phyloP scores from a whole-genome alignment of 2,329 filamentous ascomycete genomes.

The Elsinoe australis region DNA sequence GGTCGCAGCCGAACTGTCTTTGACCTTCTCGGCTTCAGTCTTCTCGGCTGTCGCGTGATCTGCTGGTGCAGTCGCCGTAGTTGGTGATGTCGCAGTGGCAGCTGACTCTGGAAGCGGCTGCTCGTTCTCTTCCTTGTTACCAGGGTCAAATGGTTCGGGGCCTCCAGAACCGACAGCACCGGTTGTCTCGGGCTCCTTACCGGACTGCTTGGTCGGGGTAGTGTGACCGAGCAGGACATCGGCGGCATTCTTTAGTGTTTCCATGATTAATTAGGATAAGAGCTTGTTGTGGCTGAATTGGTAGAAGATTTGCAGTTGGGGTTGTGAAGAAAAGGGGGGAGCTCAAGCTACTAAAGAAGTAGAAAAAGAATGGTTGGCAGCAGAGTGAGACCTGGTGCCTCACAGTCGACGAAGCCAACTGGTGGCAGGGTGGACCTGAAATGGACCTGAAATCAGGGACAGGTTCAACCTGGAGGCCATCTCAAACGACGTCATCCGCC shows the following conservation, averaged over 20 bases:
- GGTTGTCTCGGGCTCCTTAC: conserved; percentile 14
- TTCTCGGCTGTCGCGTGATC: conserved; percentile 9
- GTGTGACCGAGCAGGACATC: conserved; percentile 16
- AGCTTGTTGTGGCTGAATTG: conserved; percentile 1
- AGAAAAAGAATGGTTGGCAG: conserved; percentile 2
- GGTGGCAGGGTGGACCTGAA: too few species aligned
- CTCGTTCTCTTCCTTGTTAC: conserved; percentile 16
- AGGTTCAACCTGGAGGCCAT: conserved; percentile 5
- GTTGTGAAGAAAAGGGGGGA: conserved; percentile 6
- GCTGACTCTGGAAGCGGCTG: background rate
- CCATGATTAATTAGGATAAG: conserved; percentile 6
- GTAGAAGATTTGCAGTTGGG: conserved; percentile 6
- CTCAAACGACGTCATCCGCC: conserved; percentile 7
- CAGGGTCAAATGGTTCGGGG: conserved; percentile 14
- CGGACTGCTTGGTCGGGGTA: conserved; percentile 14
- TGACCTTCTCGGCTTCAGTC: background rate
- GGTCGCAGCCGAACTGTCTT: background rate
- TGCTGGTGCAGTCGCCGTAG: background rate
- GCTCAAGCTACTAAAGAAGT: conserved; percentile 1
- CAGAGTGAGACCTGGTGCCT: conserved; percentile 15
- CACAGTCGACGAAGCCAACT: conserved; percentile 2
- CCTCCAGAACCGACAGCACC: conserved; percentile 6
- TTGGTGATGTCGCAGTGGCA: conserved; percentile 1
- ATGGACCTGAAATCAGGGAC: conserved; percentile 10
- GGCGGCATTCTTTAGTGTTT: conserved; percentile 17